Conservation (phyloP, 345 rosid species). For the Camelina hispida region DNA sequence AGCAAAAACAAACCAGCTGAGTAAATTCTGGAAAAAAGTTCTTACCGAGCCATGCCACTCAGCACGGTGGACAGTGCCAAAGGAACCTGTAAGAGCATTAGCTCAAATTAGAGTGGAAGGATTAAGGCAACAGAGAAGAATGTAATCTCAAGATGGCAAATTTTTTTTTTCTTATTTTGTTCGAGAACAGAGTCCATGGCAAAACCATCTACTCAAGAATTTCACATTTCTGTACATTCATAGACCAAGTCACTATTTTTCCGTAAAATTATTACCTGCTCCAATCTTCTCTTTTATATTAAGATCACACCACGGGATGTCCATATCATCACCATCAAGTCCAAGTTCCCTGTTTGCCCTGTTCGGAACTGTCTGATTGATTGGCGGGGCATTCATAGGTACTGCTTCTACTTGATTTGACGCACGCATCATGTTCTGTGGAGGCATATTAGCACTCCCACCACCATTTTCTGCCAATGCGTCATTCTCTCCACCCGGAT, state of each 20-base stretch:
- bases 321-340: constrained; percentile 85
- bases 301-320: constrained; percentile 92
- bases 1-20: not conserved
- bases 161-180: not conserved
- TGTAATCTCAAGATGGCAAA: constrained; percentile 1
- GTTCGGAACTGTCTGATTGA: constrained; percentile 49
- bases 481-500: constrained; percentile 57
- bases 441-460: constrained; percentile 50
- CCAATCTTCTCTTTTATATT: constrained; percentile 90
- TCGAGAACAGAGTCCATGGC: constrained; percentile 17
- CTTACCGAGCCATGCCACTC: constrained; percentile 99
- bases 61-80: constrained; percentile 99
- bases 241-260: constrained; percentile 10
- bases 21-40: constrained; percentile 10
- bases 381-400: constrained; percentile 53
- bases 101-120: constrained; percentile 36
- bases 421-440: constrained; percentile 53
- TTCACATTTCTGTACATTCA: constrained; percentile 16
- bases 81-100: constrained; percentile 81
- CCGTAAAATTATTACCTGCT: constrained; percentile 66
- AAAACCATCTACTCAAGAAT: constrained; percentile 15
- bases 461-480: constrained; percentile 49
- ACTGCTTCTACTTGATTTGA: constrained; percentile 50
- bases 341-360: constrained; percentile 59
- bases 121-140: constrained; percentile 15